Base-by-base conservation (phyloP, 2,329 filamentous ascomycete genomes). In the Penicillium carneum region DNA sequence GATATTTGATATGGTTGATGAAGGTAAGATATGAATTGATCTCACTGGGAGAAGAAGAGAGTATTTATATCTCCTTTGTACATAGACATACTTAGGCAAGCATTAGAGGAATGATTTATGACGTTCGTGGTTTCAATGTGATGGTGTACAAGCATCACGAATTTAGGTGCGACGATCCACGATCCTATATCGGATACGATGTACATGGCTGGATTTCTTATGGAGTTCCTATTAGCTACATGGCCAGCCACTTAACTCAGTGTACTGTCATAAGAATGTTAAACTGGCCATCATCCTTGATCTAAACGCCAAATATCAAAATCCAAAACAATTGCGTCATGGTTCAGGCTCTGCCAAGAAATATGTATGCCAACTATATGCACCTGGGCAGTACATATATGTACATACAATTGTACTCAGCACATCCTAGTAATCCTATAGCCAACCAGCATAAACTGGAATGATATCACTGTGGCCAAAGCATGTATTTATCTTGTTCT, bases 251-350 rank as follows among this genome's bases (percentile, higher is more conserved):
- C 52, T 55, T 46, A n/a, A 20, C 38, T 38, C 52, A 55, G 33
- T 4, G 20, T 29, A 26, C 29, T 36, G 31, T 47, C 52, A 55
- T 26, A 10, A 11, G 26, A 36, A 18, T 1, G 31, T 2, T 4
- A 34, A 47, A 34, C 33, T 36, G 33, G 42, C 18, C 4, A 16
- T 33, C 2, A 47, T 54, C 51, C 41, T 38, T 34, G 51, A 43
- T 45, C 14, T 50, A 3, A 14, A n/a, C 14, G 5, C 11, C 7
- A 38, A 42, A 33, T 36, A 36, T 46, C 29, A 23, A 34, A 45
- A 34, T 18, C 41, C 45, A 33, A 47, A 33, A 50, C 47, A 39
- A 50, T 41, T 38, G n/a, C 43, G 53, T 56, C 53, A 56, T 49
- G n/a, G 23, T 33, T 29, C 23, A 23, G 29, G 36, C 11, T 26